Evolutionary conservation across 495 filamentous ascomycete species (phyloP), one percentile per base, ranked within the genome.

Genomic region (Penicillium maclennaniae): DNA sequence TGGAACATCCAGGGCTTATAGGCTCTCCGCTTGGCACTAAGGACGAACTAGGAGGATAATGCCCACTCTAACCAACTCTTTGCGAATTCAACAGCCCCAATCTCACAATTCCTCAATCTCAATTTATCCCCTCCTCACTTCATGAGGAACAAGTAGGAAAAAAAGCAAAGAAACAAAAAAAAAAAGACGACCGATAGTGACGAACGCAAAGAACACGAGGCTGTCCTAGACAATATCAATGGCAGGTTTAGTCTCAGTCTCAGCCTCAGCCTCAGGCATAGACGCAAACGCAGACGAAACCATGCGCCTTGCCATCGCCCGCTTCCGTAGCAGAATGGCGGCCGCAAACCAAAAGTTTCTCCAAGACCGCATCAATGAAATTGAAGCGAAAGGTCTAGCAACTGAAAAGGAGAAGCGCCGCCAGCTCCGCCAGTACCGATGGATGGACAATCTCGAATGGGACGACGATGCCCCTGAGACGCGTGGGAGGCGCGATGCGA

Each of bases 291-390:
- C 48, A 51, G 36, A 51, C 26, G 48, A 51, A 43, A 43, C 25
- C 38, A 51, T 51, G 48, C 21, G 48, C 39, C 37, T 43, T 34
- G 48, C 38, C 25, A 51, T 51, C 20, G 20, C 39, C 25, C 39
- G 48, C 26, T 51, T 51, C 39, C 39, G 40, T 42, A 43, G 25
- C 39, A 31, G 39, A 43, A 43, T 51, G 48, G 27, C 39, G n/a
- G 25, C 48, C 17, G 48, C 25, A 43, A 51, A 43, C 40, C 16
- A 51, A 51, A 51, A 23, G 17, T 51, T 51, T 47, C 45, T 47
- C 28, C 28, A 37, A 16, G 45, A 47, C 45, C 45, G 27, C 16
- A 20, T 47, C 28, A 37, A 47, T 47, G 45, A 47, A 38, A 47
- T 47, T 28, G 45, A 36, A 37, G 19, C 3, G 16, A 47, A 47